These are phyloP conservation scores for Dactylorhiza incarnata DNA, from an alignment of 106 monocot species.

Conservation along the genomic window DNA sequence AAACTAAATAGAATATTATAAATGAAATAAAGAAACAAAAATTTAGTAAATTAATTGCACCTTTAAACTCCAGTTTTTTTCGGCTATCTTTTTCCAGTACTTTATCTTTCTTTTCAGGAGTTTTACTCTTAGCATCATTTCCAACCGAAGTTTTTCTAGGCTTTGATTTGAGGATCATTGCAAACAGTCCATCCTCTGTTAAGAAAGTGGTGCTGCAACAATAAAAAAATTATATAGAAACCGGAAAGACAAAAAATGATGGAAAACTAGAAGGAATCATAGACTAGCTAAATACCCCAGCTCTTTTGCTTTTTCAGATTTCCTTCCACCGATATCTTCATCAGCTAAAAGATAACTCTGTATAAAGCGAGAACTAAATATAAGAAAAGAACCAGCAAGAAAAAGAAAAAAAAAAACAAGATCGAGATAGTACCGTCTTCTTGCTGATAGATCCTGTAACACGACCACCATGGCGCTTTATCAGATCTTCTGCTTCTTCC, in stretches of 20 bases:
- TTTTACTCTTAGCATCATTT: constrained; percentile 30
- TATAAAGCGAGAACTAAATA: constrained; percentile 2
- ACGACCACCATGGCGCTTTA: constrained; percentile 90
- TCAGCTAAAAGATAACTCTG: constrained; percentile 92
- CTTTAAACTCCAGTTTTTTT: constrained; percentile 33
- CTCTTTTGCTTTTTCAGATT: constrained; percentile 83
- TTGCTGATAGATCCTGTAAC: constrained; percentile 94
- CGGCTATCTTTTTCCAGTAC: constrained; percentile 31
- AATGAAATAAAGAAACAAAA: neutral
- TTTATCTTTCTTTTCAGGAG: constrained; percentile 29
- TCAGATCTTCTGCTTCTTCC: constrained; percentile 96
- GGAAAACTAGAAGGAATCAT: neutral
- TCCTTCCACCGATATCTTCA: constrained; percentile 95
- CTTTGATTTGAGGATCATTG: constrained; percentile 89
- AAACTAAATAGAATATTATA: neutral
- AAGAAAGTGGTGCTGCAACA: constrained; percentile 56
- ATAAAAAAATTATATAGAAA: constrained; percentile 1
- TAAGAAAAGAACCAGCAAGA: neutral
- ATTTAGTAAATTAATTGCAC: constrained; percentile 16
- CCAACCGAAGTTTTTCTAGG: constrained; percentile 39
- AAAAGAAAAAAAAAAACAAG: neutral
- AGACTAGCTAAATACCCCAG: constrained; percentile 38
- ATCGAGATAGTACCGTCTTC: constrained; percentile 49
- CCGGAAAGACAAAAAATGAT: neutral
- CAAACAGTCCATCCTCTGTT: constrained; percentile 96